Conservation (phyloP, 2,329 filamentous ascomycete genomes). For the Grosmannia clavigera region DNA sequence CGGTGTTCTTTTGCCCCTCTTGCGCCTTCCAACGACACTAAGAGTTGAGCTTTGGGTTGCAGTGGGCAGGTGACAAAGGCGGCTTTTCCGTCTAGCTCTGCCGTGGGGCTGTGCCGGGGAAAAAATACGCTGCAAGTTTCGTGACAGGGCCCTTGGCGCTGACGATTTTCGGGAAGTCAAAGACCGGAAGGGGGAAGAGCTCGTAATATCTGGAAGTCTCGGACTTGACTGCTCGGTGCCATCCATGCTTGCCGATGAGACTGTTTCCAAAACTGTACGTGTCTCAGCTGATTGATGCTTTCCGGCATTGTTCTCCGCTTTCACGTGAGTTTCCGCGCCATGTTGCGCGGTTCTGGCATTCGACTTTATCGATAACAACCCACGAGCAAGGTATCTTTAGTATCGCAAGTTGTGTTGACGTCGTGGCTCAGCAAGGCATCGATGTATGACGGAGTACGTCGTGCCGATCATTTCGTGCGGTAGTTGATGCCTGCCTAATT, state of each 20-base stretch:
- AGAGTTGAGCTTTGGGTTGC: not conserved
- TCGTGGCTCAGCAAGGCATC: not conserved
- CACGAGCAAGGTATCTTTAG: not conserved
- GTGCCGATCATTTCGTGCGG: too few relatives aligned
- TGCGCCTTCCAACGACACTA: not conserved
- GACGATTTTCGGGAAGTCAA: not conserved
- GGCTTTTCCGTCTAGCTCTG: not conserved
- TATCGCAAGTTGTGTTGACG: not conserved
- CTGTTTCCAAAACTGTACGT: not conserved
- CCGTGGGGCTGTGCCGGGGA: not conserved
- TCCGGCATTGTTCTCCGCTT: not conserved
- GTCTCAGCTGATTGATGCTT: not conserved
- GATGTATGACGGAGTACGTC: too few relatives aligned
- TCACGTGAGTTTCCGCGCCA: not conserved
- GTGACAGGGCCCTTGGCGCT: not conserved
- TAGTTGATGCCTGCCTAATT: too few relatives aligned
- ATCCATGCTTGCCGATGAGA: not conserved
- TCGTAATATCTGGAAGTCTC: not conserved
- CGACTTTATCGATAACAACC: not conserved
- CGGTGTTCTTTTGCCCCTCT: not conserved
- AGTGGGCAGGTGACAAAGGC: not conserved
- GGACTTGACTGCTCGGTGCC: not conserved
- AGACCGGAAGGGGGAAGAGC: not conserved
- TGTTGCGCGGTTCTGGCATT: not conserved
- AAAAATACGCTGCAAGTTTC: not conserved